A percentile compares a stretch with the other conserved stretches of the same genome.
phyloP scores from a whole-genome alignment of 208 protist genomes.

The Crithidia fasciculata region DNA sequence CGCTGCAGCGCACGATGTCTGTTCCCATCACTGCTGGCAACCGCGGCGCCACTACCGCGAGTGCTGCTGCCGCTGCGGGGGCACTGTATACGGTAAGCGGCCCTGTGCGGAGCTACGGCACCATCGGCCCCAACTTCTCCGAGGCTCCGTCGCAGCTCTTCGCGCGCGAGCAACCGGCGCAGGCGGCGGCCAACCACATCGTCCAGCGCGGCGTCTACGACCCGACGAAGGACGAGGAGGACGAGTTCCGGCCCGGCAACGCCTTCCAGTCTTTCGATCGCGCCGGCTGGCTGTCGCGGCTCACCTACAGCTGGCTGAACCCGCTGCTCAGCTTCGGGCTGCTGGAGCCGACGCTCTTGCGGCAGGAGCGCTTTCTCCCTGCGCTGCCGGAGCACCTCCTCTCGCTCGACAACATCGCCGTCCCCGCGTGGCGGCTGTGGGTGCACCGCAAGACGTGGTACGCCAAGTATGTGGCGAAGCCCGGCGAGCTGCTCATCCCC shows the following conservation, averaged over 20 bases:
- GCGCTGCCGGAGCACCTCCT: constrained; percentile 56
- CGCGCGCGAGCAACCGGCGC: constrained; percentile 1
- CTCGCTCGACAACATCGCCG: constrained; percentile 52
- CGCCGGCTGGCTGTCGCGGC: constrained; percentile 37
- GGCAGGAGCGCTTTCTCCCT: constrained; percentile 66
- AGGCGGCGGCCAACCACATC: constrained; percentile 23
- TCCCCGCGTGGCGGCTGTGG: constrained; percentile 65
- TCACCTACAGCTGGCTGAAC: constrained; percentile 75
- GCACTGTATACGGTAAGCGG: too few relatives aligned
- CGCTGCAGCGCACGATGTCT: constrained; percentile 1
- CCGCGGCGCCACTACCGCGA: too few relatives aligned
- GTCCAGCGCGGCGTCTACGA: constrained; percentile 47
- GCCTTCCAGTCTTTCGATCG: constrained; percentile 60
- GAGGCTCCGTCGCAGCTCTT: constrained; percentile 20
- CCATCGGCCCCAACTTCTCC: constrained; percentile 27
- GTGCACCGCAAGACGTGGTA: constrained; percentile 59
- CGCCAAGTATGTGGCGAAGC: constrained; percentile 35
- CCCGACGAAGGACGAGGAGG: constrained; percentile 48
- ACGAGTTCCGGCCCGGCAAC: constrained; percentile 73
- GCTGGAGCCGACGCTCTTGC: constrained; percentile 61
- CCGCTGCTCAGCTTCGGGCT: constrained; percentile 59
- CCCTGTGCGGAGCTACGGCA: constrained; percentile 17
- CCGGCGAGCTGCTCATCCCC: constrained; percentile 45
- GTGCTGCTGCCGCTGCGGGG: too few relatives aligned
- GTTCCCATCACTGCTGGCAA: not conserved